phyloP scores from a whole-genome alignment of 371 early-diverging fungal genomes.

The Capillidium heterosporum region DNA sequence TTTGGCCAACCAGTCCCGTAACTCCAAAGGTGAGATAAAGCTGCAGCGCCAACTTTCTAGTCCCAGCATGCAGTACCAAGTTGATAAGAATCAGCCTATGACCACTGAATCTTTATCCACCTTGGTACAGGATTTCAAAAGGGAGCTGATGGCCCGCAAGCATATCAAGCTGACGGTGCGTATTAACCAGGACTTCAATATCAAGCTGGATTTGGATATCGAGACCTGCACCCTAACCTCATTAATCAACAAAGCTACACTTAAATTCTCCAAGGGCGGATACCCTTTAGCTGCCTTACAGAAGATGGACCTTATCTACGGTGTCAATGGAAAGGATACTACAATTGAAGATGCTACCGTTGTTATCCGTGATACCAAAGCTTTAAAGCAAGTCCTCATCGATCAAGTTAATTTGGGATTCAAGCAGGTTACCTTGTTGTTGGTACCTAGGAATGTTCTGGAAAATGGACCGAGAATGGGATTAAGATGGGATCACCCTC shows the following conservation, averaged over 20 bases:
- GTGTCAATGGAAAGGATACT: neutral
- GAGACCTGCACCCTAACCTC: neutral
- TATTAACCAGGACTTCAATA: conserved; percentile 1
- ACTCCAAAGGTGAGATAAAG: too few relatives aligned
- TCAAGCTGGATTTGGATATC: neutral
- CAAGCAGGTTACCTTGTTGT: neutral
- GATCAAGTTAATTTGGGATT: too few relatives aligned
- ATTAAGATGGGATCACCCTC: neutral
- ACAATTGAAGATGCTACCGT: neutral
- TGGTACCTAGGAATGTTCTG: neutral
- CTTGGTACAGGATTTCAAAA: too few relatives aligned
- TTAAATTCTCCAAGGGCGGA: neutral
- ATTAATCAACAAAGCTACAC: neutral
- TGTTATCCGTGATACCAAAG: neutral
- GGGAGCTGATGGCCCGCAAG: neutral
- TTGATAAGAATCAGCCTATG: neutral
- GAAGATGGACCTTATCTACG: neutral
- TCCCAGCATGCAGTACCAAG: neutral
- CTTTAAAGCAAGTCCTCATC: neutral
- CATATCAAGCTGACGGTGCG: neutral
- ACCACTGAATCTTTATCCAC: neutral
- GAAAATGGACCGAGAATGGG: neutral
- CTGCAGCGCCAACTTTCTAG: neutral
- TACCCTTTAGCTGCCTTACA: neutral
- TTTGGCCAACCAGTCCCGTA: neutral